Conservation (phyloP, 768 basidiomycete species). For the Podaxis sp. region DNA sequence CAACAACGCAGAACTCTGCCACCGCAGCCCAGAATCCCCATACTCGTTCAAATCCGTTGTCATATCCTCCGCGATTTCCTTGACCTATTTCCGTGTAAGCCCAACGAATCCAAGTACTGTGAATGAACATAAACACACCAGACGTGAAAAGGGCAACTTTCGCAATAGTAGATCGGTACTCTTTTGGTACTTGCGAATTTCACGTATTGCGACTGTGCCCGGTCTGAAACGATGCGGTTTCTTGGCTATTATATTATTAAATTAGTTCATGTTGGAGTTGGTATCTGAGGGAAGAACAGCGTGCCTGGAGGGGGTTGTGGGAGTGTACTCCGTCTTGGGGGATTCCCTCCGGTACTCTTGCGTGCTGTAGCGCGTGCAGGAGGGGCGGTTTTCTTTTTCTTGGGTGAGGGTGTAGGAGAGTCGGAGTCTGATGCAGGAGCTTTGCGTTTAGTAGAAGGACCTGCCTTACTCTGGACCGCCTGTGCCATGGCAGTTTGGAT, state of each 20-base stretch:
- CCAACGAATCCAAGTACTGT: not conserved
- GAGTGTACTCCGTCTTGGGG: slow-evolving; percentile 37
- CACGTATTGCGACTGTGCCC: slow-evolving; percentile 84
- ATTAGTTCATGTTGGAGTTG: not conserved
- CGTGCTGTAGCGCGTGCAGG: slow-evolving; percentile 54
- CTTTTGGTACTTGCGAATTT: slow-evolving; percentile 94
- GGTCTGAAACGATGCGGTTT: slow-evolving; percentile 75
- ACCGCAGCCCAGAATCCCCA: slow-evolving; percentile 62
- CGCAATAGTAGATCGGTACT: slow-evolving; percentile 84
- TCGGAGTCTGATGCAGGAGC: slow-evolving; percentile 37
- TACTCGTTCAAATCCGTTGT: slow-evolving; percentile 69
- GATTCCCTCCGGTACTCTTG: slow-evolving; percentile 75
- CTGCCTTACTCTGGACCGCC: slow-evolving; percentile 52
- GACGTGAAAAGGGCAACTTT: slow-evolving; percentile 88
- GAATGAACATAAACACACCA: slow-evolving; percentile 49
- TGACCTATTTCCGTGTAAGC: slow-evolving; percentile 52
- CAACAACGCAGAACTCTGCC: slow-evolving; percentile 93
- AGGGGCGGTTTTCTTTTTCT: slow-evolving; percentile 36
- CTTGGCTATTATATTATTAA: slow-evolving; percentile 21
- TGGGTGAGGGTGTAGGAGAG: slow-evolving; percentile 43
- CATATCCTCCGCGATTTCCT: slow-evolving; percentile 93
- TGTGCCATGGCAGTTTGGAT: slow-evolving; percentile 51
- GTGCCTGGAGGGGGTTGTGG: slow-evolving; percentile 21
- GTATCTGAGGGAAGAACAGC: not conserved
- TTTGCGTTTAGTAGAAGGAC: slow-evolving; percentile 42